These are phyloP conservation scores for Pleodorina starrii DNA, from an alignment of 139 green algal species.

Conservation along the genomic window DNA sequence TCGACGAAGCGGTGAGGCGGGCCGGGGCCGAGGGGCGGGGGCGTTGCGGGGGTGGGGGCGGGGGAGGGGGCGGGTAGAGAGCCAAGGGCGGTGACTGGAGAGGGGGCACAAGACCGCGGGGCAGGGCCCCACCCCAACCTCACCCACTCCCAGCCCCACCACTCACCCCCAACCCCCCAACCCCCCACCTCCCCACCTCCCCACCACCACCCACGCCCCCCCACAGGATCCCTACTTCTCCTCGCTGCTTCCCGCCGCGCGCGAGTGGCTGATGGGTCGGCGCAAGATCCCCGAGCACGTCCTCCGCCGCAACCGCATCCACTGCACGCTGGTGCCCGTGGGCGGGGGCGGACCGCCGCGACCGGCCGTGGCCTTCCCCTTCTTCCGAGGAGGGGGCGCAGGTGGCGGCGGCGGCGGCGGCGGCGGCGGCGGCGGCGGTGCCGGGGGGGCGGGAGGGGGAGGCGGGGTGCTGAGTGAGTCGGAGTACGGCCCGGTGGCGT, in stretches of 20 bases:
- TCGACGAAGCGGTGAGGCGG: background rate
- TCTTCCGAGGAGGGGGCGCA: conserved; percentile 72
- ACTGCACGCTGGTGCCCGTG: background rate
- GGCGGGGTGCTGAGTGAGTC: too few relatives aligned
- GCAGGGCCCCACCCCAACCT: too few relatives aligned
- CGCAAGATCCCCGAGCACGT: conserved; percentile 72
- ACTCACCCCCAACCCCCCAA: too few relatives aligned
- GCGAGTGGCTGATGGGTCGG: conserved; percentile 68
- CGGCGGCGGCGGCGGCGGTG: too few relatives aligned
- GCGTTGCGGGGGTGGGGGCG: background rate
- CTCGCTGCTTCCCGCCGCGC: conserved; percentile 35
- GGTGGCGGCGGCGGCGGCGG: too few relatives aligned
- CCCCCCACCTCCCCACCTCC: too few relatives aligned
- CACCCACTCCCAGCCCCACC: too few relatives aligned
- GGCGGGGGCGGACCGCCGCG: background rate
- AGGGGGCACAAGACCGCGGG: too few relatives aligned
- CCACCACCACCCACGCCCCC: too few relatives aligned
- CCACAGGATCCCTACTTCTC: conserved; percentile 33
- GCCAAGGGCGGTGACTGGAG: too few relatives aligned
- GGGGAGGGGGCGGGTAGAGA: too few relatives aligned
- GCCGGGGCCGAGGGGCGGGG: background rate
- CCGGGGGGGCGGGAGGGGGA: too few relatives aligned
- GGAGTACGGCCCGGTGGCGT: conserved; percentile 78
- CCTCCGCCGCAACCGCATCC: conserved; percentile 48
- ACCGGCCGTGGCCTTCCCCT: conserved; percentile 86